phyloP scores from a whole-genome alignment of 805 yeast species.

The Candida peoriensis region DNA sequence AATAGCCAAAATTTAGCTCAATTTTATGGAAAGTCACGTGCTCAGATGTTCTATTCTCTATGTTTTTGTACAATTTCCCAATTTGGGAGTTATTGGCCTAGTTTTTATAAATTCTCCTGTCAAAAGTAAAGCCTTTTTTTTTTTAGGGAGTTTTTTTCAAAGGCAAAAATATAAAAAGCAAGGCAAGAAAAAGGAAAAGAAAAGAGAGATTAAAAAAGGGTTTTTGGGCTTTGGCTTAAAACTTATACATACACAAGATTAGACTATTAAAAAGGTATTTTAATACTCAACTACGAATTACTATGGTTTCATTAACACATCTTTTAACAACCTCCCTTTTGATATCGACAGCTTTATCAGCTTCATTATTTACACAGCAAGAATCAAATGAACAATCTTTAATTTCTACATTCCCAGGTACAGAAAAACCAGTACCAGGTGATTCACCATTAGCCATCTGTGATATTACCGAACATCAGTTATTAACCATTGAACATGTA shows the following conservation, averaged over 20 bases:
- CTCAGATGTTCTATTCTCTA: too few relatives aligned
- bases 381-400: constrained; percentile 14
- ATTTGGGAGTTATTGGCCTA: too few relatives aligned
- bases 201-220: too few relatives aligned
- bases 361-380: constrained; percentile 16
- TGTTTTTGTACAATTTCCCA: too few relatives aligned
- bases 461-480: constrained; percentile 58
- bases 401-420: constrained; percentile 30
- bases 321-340: constrained; percentile 1
- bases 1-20: too few relatives aligned
- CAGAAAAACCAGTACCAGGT: constrained; percentile 75
- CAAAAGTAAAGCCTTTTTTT: too few relatives aligned
- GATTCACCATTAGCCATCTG: constrained; percentile 81
- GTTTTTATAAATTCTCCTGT: too few relatives aligned
- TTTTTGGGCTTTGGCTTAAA: too few relatives aligned
- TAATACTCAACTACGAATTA: background rate
- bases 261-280: too few relatives aligned
- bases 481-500: constrained; percentile 56
- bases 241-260: too few relatives aligned
- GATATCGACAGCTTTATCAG: constrained; percentile 2
- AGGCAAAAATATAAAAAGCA: background rate
- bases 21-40: too few relatives aligned
- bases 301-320: constrained; percentile 8
- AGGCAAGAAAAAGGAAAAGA: background rate
- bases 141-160: too few relatives aligned